Base-by-base conservation (phyloP, 495 filamentous ascomycete species). In the Aspergillus egyptiacus region DNA sequence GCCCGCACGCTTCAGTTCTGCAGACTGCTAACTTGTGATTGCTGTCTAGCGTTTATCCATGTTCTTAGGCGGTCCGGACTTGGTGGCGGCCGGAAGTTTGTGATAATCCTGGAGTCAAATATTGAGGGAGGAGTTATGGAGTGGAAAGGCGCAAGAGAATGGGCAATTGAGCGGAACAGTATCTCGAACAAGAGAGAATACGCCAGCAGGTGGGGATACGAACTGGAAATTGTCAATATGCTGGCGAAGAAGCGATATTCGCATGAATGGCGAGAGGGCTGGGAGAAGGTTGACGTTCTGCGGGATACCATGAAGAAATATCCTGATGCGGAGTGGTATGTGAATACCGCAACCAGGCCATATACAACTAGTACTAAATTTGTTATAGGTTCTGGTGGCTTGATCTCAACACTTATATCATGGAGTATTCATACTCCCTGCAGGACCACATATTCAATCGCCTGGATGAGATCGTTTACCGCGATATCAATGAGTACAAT, bases 251-350 rank as follows among this genome's bases (percentile, higher is more conserved):
- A 96, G 67, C 80, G 91, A 24, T 99, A 99, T 63, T 94, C 93
- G 37, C 94, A 99, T 64, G 93, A 99, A 61, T 99, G 93, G 93
- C 78, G 93, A 59, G 93, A 99, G 68, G 91, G 90, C 63, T 99
- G 93, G 93, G 93, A 99, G 71, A 97, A 96, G 75, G 91, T 95
- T 45, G 93, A 99, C 62, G 85, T 89, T 36, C 85, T 99, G 54
- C 85, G 94, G 48, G 87, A 93, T 46, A 82, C 85, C 23, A 86
- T 99, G 77, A 77, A 80, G 63, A 95, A 96, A 66, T 93, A 96
- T 59, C 94, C 93, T 18, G 76, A 95, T 51, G 93, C 93, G 8
- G 90, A 99, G 73, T 99, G 93, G 93, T 95, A 76, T 61, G 80
- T 58, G 51, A 14, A 24, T 11, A 8, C 14, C 2, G 25, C 17